Evolutionary conservation across 2,329 filamentous ascomycete species (phyloP).

Genomic region (Fusarium sp.): DNA sequence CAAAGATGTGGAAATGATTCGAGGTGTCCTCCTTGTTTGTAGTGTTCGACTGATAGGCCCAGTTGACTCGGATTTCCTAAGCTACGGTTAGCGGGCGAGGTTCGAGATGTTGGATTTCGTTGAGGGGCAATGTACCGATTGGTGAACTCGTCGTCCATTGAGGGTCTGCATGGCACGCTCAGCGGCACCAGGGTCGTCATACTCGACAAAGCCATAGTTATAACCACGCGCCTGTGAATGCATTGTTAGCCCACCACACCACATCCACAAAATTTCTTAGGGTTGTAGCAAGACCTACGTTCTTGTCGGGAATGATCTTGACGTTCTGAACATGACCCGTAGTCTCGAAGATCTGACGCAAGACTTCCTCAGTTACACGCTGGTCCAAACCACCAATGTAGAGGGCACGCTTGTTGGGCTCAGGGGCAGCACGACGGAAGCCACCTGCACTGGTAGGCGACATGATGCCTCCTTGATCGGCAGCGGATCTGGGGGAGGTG

Average conservation of each 20-base stretch:
- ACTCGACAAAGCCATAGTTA: slow-evolving; percentile 99
- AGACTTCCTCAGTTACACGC: slow-evolving; percentile 92
- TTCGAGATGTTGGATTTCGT: neutral
- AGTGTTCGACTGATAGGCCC: slow-evolving; percentile 98
- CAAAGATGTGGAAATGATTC: slow-evolving; percentile 98
- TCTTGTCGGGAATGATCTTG: slow-evolving; percentile 99
- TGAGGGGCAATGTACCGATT: slow-evolving; percentile 70
- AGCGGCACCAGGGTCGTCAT: slow-evolving; percentile 95
- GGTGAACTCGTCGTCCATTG: slow-evolving; percentile 94
- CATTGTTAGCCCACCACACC: slow-evolving; percentile 35
- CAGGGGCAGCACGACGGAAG: slow-evolving; percentile 90
- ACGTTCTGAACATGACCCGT: slow-evolving; percentile 98
- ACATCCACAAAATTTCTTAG: neutral
- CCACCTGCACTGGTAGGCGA: slow-evolving; percentile 85
- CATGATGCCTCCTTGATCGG: slow-evolving; percentile 73
- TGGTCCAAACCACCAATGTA: slow-evolving; percentile 97
- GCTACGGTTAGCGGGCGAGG: slow-evolving; percentile 34
- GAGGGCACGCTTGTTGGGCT: slow-evolving; percentile 97
- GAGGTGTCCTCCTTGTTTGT: slow-evolving; percentile 96
- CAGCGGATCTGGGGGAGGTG: slow-evolving; percentile 82
- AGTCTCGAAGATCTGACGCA: slow-evolving; percentile 98
- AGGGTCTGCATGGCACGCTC: slow-evolving; percentile 97
- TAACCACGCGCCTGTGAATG: slow-evolving; percentile 84
- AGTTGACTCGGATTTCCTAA: slow-evolving; percentile 98
- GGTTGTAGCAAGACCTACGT: slow-evolving; percentile 71